Evolutionary conservation across 108 stramenopile species (phyloP).

Genomic region (Nannochloropsis gaditana): DNA sequence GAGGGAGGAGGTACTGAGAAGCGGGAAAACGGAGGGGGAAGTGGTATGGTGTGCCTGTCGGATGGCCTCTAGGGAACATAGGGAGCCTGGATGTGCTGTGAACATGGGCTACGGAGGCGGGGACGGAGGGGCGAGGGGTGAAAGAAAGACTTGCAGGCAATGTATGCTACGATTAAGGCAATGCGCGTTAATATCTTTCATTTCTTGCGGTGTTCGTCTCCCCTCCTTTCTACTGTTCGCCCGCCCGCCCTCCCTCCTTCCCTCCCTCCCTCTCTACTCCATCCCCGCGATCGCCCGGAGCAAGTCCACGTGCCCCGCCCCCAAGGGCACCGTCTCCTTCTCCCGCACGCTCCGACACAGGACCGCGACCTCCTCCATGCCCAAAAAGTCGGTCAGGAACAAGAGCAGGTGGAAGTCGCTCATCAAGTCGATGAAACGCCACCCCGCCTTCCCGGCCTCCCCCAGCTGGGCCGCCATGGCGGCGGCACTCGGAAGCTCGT

Average conservation of each 20-base stretch:
- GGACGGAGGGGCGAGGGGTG: too few relatives aligned
- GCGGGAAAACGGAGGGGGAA: background rate
- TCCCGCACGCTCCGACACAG: conserved; percentile 6
- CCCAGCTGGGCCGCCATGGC: conserved; percentile 56
- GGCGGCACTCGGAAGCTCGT: conserved; percentile 26
- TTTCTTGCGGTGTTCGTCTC: background rate
- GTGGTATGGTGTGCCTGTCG: background rate
- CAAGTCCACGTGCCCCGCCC: background rate
- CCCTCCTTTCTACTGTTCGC: background rate
- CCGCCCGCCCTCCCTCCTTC: background rate
- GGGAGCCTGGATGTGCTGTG: too few relatives aligned
- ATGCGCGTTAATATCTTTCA: background rate
- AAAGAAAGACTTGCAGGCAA: too few relatives aligned
- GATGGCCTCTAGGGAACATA: too few relatives aligned
- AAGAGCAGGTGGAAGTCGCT: conserved; percentile 84
- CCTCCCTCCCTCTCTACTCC: background rate
- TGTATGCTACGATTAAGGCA: too few relatives aligned
- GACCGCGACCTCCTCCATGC: background rate
- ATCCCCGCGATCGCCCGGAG: conserved; percentile 7
- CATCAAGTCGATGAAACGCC: conserved; percentile 80
- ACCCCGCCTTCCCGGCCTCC: conserved; percentile 74
- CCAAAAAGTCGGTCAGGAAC: conserved; percentile 60
- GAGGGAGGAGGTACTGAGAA: conserved; percentile 15
- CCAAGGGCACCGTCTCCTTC: background rate
- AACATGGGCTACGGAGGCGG: too few relatives aligned